These are phyloP conservation scores for Evernia prunastri DNA, from an alignment of 495 filamentous ascomycete genomes.

Conservation along the genomic window DNA sequence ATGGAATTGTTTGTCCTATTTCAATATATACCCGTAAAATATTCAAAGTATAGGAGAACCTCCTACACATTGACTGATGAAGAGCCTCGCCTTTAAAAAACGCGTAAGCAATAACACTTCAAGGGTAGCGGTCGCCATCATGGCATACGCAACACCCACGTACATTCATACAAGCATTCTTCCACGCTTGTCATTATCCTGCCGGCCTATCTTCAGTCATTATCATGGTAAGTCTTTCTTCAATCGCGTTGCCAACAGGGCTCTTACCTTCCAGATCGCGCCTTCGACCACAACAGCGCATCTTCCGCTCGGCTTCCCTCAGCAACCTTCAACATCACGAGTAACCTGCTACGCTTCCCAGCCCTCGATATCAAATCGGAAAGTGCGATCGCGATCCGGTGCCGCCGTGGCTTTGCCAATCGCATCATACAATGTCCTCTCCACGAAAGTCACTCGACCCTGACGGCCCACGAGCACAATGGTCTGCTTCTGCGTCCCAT, in stretches of 20 bases:
- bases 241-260: background rate
- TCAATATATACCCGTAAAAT: background rate
- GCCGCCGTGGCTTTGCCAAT: slow-evolving; percentile 53
- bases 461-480: slow-evolving; percentile 69
- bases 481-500: slow-evolving; percentile 94
- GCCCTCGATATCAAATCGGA: slow-evolving; percentile 55
- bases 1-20: background rate
- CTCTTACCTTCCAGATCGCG: background rate
- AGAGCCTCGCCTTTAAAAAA: background rate
- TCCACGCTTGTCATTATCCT: background rate
- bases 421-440: slow-evolving; percentile 74
- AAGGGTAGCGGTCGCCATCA: background rate
- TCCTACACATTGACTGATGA: background rate
- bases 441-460: slow-evolving; percentile 72
- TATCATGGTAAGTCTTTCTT: background rate
- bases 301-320: background rate
- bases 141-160: background rate
- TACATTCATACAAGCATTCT: background rate
- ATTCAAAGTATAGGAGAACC: background rate
- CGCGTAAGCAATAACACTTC: background rate
- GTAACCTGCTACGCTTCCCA: background rate
- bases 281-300: background rate
- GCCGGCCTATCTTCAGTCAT: background rate
- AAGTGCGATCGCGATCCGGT: slow-evolving; percentile 55
- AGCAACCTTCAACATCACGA: background rate